phyloP scores from a whole-genome alignment of 139 green algal species.

The Eudorina sp. region DNA sequence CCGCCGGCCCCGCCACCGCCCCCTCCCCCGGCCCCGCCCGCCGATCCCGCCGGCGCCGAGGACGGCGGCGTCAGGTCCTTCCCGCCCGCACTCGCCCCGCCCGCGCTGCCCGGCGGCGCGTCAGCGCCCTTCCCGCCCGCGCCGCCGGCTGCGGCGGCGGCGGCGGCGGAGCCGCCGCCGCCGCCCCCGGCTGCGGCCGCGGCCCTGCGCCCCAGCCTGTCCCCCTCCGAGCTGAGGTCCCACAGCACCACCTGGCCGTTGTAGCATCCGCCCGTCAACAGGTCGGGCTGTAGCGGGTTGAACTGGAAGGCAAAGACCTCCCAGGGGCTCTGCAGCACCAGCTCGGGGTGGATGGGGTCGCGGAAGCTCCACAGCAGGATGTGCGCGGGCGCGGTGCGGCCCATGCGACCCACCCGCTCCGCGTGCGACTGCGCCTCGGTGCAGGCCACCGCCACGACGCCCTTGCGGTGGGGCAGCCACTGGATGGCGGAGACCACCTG shows the following conservation, averaged over 20 bases:
- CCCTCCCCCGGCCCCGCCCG: not conserved
- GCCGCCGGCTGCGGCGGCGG: too few relatives aligned
- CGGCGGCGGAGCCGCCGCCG: not conserved
- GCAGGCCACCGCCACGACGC: conserved; percentile 80
- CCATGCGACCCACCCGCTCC: conserved; percentile 71
- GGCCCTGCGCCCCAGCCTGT: conserved; percentile 28
- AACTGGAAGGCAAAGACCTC: conserved; percentile 85
- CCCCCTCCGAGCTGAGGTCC: conserved; percentile 50
- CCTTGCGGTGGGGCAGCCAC: conserved; percentile 81
- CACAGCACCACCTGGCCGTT: conserved; percentile 77
- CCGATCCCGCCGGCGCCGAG: not conserved
- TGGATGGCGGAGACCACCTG: conserved; percentile 76
- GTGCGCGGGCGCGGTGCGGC: conserved; percentile 61
- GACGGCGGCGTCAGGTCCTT: conserved; percentile 48
- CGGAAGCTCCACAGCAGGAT: conserved; percentile 91
- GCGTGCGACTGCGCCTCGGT: conserved; percentile 68
- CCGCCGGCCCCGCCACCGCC: not conserved
- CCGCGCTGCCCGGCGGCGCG: not conserved
- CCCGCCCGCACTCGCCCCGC: not conserved
- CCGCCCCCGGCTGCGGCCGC: not conserved
- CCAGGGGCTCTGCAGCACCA: conserved; percentile 81
- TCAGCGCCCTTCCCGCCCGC: not conserved
- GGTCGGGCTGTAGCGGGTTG: conserved; percentile 82
- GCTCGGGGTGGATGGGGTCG: conserved; percentile 89
- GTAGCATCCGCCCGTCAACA: conserved; percentile 81